Base-by-base conservation (phyloP, 2,329 filamentous ascomycete species). In the Chrysoporthe puriensis region DNA sequence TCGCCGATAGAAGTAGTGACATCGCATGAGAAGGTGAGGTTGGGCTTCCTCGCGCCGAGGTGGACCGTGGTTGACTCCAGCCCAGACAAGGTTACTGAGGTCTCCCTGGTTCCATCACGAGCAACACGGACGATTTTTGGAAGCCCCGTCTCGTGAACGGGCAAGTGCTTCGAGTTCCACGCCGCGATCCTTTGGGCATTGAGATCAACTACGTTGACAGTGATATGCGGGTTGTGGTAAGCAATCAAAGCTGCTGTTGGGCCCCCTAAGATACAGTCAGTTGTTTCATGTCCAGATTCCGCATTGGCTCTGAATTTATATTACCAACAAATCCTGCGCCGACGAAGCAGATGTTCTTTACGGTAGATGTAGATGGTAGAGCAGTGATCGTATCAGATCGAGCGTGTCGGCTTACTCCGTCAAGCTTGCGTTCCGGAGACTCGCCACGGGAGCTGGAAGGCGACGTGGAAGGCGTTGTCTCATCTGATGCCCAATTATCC, bases 161-260 rank as follows among this genome's bases (percentile, higher is more conserved):
- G 88, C 3, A 89, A 80, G 64, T 84, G 79, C 21, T 80, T 77
- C 0, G 86, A 86, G 64, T 87, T 85, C 88, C 88, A 90, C 64
- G 82, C 81, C 57, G 77, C 77, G 67, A 90, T 86, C 14, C 86
- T 82, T 16, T 76, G 72, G n/a, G 80, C 77, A 72, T 87, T 84
- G 58, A 84, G 76, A 73, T 90, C 88, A 21, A 89, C 83, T 21
- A 90, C 87, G 34, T 84, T 86, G 58, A 90, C 85, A 8, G 77
- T 77, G 62, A 89, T 79, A n/a, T 83, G 73, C 1, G 86, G 86
- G 71, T 88, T 88, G 66, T 88, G 81, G 70, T 82, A 80, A 8
- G 88, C 88, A 36, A 89, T 85, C 26, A 90, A 81, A 3, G 88
- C 86, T 46, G 85, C 85, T 26, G 86, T 89, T 60, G 88, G 87